These are phyloP conservation scores for Nannochloris sp. DNA, from an alignment of 139 green algal genomes.

Conservation along the genomic window DNA sequence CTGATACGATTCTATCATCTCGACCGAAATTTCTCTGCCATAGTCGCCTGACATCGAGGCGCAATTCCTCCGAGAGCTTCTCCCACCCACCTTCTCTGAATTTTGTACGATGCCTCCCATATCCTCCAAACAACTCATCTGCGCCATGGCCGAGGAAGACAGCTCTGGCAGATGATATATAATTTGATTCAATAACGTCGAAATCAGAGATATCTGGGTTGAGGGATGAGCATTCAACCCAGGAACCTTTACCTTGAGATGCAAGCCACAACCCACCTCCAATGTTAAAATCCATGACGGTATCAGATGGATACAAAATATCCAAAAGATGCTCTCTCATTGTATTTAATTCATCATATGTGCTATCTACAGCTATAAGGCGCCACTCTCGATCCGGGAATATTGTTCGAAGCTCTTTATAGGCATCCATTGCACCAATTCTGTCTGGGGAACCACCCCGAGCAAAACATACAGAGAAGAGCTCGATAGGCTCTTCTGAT, in stretches of 20 bases:
- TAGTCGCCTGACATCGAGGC: constrained; percentile 70
- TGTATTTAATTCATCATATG: constrained; percentile 54
- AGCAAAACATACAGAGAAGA: constrained; percentile 85
- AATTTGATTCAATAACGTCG: not conserved
- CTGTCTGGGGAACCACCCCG: constrained; percentile 66
- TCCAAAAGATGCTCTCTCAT: constrained; percentile 43
- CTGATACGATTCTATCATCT: constrained; percentile 80
- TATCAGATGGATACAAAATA: constrained; percentile 70
- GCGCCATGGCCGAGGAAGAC: constrained; percentile 86
- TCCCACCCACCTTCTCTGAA: constrained; percentile 34
- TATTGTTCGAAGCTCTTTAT: constrained; percentile 50
- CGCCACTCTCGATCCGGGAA: constrained; percentile 59
- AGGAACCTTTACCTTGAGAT: constrained; percentile 34
- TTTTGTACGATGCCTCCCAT: constrained; percentile 81
- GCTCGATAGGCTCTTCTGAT: constrained; percentile 54
- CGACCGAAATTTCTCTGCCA: constrained; percentile 88
- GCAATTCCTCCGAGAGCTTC: constrained; percentile 58
- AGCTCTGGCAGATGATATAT: not conserved
- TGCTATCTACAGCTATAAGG: constrained; percentile 68
- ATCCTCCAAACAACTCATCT: constrained; percentile 88
- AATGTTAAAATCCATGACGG: constrained; percentile 95
- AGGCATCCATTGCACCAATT: constrained; percentile 45
- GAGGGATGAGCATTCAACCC: constrained; percentile 10
- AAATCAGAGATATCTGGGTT: not conserved
- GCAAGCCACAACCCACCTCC: constrained; percentile 83